phyloP scores from a whole-genome alignment of 2,329 filamentous ascomycete genomes.

The Drechslera avenae region DNA sequence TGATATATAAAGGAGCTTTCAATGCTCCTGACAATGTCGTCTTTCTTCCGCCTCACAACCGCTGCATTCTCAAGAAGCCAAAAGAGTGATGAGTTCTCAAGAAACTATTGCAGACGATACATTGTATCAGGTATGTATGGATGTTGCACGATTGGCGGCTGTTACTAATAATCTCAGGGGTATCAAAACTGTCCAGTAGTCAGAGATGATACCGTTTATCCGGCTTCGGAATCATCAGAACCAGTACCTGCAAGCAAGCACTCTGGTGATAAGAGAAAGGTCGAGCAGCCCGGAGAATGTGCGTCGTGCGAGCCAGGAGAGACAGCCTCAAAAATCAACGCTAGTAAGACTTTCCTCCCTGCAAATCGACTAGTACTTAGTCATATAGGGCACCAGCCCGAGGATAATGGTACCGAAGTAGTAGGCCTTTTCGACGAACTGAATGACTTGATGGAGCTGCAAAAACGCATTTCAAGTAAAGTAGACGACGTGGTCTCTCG shows the following conservation, averaged over 20 bases:
- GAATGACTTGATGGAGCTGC: neutral
- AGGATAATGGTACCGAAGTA: slow-evolving; percentile 1
- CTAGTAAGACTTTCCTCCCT: slow-evolving; percentile 3
- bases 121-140: neutral
- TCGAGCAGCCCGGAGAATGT: neutral
- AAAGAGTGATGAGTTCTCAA: slow-evolving; percentile 1
- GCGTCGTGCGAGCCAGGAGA: neutral
- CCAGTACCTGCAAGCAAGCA: neutral
- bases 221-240: neutral
- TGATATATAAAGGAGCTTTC: slow-evolving; percentile 7
- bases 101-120: slow-evolving; percentile 3
- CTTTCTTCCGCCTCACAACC: neutral
- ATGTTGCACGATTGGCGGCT: neutral
- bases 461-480: slow-evolving; percentile 1
- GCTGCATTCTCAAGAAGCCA: neutral
- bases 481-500: neutral
- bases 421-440: slow-evolving; percentile 1
- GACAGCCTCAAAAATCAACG: neutral
- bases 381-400: neutral
- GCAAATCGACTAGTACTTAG: slow-evolving; percentile 1
- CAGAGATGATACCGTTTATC: neutral
- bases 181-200: neutral
- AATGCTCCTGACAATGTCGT: neutral
- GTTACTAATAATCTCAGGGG: neutral
- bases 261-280: neutral